Conservation (phyloP, 352 stramenopile genomes). For the Phytopythium oedochilum region DNA sequence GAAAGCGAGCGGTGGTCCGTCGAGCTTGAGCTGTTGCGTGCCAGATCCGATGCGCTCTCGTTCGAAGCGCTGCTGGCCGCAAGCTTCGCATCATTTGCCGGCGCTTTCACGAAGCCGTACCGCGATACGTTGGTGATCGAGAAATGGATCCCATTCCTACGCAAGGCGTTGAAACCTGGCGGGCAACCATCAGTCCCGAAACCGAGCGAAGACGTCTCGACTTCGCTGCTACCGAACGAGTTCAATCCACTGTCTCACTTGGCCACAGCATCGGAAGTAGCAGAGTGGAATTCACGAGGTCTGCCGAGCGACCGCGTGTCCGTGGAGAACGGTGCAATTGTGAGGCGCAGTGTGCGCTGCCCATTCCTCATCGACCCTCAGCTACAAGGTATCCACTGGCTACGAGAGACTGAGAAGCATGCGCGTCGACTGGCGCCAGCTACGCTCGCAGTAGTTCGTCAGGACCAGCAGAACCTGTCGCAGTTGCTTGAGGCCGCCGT, state of each 20-base stretch:
- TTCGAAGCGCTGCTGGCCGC: conserved; percentile 90
- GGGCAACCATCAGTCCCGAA: conserved; percentile 10
- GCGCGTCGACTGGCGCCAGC: conserved; percentile 21
- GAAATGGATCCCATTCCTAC: conserved; percentile 87
- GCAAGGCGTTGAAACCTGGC: conserved; percentile 33
- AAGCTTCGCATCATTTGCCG: conserved; percentile 93
- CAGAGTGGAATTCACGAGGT: conserved; percentile 81
- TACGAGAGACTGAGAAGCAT: conserved; percentile 82
- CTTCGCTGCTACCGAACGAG: conserved; percentile 15
- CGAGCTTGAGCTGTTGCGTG: conserved; percentile 78
- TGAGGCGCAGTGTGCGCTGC: conserved; percentile 71
- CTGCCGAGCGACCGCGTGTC: conserved; percentile 89
- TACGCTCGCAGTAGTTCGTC: conserved; percentile 73
- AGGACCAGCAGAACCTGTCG: conserved; percentile 80
- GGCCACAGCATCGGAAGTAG: conserved; percentile 69
- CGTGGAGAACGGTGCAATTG: conserved; percentile 89
- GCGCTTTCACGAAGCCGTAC: conserved; percentile 92
- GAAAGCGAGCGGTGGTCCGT: conserved; percentile 91
- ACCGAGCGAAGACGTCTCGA: conserved; percentile 13
- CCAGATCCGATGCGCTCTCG: conserved; percentile 71
- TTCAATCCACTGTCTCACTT: conserved; percentile 71
- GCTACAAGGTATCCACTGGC: conserved; percentile 88
- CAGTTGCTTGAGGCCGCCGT: conserved; percentile 72
- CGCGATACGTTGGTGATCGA: conserved; percentile 80
- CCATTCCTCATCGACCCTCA: conserved; percentile 91